These are phyloP conservation scores for Fusarium nelsonii DNA, from an alignment of 2,329 filamentous ascomycete genomes.

Conservation along the genomic window DNA sequence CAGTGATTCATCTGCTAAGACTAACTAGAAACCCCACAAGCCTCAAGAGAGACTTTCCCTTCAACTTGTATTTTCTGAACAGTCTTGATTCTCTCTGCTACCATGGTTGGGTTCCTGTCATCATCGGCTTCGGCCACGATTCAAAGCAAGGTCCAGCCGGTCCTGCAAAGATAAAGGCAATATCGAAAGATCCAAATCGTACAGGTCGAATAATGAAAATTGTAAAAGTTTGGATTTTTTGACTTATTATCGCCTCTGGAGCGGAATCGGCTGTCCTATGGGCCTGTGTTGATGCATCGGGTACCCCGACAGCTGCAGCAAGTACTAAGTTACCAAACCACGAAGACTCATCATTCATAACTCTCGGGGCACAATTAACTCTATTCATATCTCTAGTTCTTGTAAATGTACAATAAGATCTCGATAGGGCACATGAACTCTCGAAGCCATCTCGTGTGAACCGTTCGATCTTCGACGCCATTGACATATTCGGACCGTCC, in stretches of 20 bases:
- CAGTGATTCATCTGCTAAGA: not conserved
- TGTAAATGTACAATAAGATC: not conserved
- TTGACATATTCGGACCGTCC: slow-evolving; percentile 31
- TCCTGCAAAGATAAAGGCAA: not conserved
- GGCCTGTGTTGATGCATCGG: slow-evolving; percentile 1
- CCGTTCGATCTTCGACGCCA: slow-evolving; percentile 4
- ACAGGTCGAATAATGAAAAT: not conserved
- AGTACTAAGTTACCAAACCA: not conserved
- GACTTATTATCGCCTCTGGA: not conserved
- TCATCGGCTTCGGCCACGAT: not conserved
- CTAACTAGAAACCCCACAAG: not conserved
- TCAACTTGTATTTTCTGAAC: not conserved
- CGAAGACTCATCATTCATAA: not conserved
- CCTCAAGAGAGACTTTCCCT: not conserved
- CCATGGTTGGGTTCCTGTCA: not conserved
- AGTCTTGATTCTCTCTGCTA: not conserved
- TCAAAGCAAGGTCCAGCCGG: not conserved
- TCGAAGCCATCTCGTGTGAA: not conserved
- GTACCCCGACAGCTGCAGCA: slow-evolving; percentile 8
- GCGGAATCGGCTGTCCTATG: not conserved
- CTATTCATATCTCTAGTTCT: not conserved
- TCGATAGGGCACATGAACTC: not conserved
- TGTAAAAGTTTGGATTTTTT: not conserved
- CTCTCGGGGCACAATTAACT: not conserved
- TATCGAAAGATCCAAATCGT: not conserved